Base-by-base conservation (phyloP, 108 stramenopile genomes). In the Cyclotella sp. region DNA sequence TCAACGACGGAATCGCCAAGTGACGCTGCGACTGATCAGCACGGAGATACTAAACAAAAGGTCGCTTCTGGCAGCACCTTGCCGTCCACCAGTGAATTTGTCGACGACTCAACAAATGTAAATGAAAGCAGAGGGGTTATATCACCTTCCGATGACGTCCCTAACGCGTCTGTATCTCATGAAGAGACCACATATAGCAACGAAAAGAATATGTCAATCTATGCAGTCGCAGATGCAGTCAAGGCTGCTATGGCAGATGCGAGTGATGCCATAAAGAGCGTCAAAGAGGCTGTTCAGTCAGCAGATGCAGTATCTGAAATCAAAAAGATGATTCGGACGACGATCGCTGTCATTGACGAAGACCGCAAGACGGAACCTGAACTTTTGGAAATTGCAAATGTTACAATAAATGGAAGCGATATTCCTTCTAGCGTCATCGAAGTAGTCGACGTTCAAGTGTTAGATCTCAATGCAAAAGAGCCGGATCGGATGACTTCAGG, bases 161-260 rank as follows among this genome's bases (percentile, higher is more conserved):
- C 3, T 51, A 44, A 57, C 2, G 58, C 19, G 53, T 55, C 18
- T 44, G 5, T 0, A 58, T 0, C 57, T 9, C 6, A 19, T 27
- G 29, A 61, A 11, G 44, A 67, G 12, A 34, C 18, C 8, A 44
- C n/a, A 5, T 49, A 51, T 26, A 28, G n/a, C 19, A 66, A 49
- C 3, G 13, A 61, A 65, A 75, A 66, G 51, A 68, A 65, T 57
- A 45, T 43, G 0, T 54, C 59, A 11, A 68, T 73, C 45, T 41
- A 30, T 45, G 41, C 53, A 42, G 64, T 62, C 15, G 62, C 49
- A 67, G 70, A 76, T 51, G 75, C 63, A 41, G 67, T 72, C 28
- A 82, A 72, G 30, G 55, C 75, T 14, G 72, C 51, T 44, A 65
- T 53, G 41, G 66, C 47, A 27, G 49, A 79, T 72, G 70, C 69